Evolutionary conservation across 306 rosid species (phyloP), one percentile per base, ranked within the genome.

Genomic region (Vigna radiata): DNA sequence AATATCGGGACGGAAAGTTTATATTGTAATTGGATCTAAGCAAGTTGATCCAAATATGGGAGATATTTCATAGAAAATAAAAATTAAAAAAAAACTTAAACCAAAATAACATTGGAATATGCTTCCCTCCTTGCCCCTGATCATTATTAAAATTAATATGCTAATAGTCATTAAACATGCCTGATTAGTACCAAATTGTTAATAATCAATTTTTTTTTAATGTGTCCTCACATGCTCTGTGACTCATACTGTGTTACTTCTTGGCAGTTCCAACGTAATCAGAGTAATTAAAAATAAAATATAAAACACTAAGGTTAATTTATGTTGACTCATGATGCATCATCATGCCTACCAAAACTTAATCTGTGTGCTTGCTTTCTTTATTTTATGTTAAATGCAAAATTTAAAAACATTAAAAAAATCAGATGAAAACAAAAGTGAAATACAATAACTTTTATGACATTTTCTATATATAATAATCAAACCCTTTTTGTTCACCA

Each of bases 311-410:
- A 44, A 18, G 52, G 72, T 50, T 70, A 50, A 70, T 47, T 61
- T 63, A 72, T 73, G 80, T 62, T 59, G 83, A 78, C 77, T 73
- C 86, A 73, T 78, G 69, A 49, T 72, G 73, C 77, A 67, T 43
- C 13, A 37, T 49, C 75, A 78, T 29, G 31, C 31, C 31, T 5
- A 29, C 31, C 31, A 29, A 29, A 29, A 5, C 31, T 29, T 29
- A 29, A 83, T 49, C 77, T 49, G 49, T 83, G 80, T 78, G 60
- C 83, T 59, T 72, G 17, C 67, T 58, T 77, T 67, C 68, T 56
- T 31, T 44, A 68, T 58, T 72, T 59, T 72, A 46, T 29, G 21
- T 8, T 62, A 50, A 60, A 76, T 15, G 31, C 6, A 19, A 17
- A 56, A 53, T 29, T 23, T 13, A 75, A 60, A 46, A 13, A 55